Conservation (phyloP, 805 yeast species). For the Hanseniaspora meyeri region DNA sequence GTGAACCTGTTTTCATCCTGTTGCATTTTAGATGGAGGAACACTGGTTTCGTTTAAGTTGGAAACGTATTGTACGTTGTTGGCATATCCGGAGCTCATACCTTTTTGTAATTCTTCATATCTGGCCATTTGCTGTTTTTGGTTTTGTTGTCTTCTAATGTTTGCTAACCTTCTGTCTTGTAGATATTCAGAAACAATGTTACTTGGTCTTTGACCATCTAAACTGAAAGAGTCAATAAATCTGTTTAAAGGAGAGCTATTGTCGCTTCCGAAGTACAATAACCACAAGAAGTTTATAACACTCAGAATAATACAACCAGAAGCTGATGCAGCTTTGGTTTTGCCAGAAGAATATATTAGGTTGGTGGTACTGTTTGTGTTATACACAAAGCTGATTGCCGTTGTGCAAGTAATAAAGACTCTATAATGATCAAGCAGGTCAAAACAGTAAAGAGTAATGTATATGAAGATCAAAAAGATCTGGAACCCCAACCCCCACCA, state of each 20-base stretch:
- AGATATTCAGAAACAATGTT: conserved; percentile 19
- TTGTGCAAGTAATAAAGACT: conserved; percentile 30
- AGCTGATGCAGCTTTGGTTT: conserved; percentile 71
- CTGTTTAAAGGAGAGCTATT: conserved; percentile 77
- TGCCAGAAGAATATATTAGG: conserved; percentile 54
- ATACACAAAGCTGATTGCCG: conserved; percentile 66
- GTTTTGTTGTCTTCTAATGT: conserved; percentile 13
- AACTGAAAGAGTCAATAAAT: conserved; percentile 71
- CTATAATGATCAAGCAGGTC: conserved; percentile 62
- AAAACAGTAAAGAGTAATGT: conserved; percentile 39
- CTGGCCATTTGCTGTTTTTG: conserved; percentile 14
- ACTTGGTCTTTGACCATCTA: conserved; percentile 36
- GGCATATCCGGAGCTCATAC: conserved; percentile 18
- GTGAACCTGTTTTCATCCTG: conserved; percentile 34
- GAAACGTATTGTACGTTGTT: conserved; percentile 28
- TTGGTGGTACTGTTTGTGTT: conserved; percentile 73
- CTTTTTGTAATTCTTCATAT: conserved; percentile 14
- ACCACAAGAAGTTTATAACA: conserved; percentile 74
- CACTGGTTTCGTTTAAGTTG: conserved; percentile 22
- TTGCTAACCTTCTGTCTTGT: conserved; percentile 12
- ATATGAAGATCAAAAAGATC: conserved; percentile 42
- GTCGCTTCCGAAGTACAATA: conserved; percentile 80
- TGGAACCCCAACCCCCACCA: conserved; percentile 96
- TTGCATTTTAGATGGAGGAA: conserved; percentile 1
- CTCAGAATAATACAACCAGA: conserved; percentile 82